Evolutionary conservation across 1,284 basidiomycete genomes (phyloP).

Genomic region (Ceratobasidium sp.): DNA sequence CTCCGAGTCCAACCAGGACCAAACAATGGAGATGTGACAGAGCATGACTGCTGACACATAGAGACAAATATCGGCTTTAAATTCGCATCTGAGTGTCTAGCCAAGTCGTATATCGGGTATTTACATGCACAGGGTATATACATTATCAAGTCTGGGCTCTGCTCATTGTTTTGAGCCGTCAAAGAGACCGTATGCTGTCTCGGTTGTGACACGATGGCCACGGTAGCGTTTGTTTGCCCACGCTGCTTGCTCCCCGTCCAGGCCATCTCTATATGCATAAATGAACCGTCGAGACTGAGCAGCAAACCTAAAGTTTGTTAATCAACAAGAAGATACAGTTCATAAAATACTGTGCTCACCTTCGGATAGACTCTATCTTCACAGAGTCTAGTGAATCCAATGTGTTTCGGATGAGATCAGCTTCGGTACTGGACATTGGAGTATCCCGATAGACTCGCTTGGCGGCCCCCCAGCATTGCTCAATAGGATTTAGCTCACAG

Average conservation of each 20-base stretch:
- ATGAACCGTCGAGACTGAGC: conserved; percentile 38
- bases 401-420: conserved; percentile 39
- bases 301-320: conserved; percentile 32
- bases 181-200: no score
- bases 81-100: no score
- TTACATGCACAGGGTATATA: no score
- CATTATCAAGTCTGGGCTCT: no score
- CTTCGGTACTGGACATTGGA: conserved; percentile 31
- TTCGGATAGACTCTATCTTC: conserved; percentile 20
- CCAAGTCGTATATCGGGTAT: no score
- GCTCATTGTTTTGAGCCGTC: no score
- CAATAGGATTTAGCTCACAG: conserved; percentile 42
- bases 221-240: conserved; percentile 41
- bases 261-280: conserved; percentile 39
- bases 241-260: conserved; percentile 38
- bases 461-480: conserved; percentile 33
- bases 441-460: conserved; percentile 42
- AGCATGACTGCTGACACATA: no score
- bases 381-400: conserved; percentile 36
- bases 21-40: no score
- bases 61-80: no score
- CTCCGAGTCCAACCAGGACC: no score
- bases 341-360: conserved; percentile 8
- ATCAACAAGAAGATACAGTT: not conserved
- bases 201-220: conserved; percentile 38